Evolutionary conservation across 2,329 filamentous ascomycete genomes (phyloP).

Genomic region (Ophiostoma ulmi): DNA sequence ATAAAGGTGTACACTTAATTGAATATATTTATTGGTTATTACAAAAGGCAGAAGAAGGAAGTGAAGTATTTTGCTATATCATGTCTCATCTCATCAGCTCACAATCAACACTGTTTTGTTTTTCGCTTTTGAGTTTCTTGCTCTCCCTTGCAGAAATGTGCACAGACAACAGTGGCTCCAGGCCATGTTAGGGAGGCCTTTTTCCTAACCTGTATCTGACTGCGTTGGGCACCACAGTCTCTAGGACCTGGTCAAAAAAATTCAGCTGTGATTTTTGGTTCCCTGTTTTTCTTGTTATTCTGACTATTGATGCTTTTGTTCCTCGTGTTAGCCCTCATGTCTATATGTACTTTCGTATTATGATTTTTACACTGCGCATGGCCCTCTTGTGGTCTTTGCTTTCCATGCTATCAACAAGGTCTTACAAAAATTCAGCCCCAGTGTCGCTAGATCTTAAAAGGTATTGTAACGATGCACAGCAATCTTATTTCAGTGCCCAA

Average conservation of each 20-base stretch:
- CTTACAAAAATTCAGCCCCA: not conserved
- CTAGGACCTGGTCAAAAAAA: not conserved
- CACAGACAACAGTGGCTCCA: slow-evolving; percentile 1
- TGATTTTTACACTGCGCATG: not conserved
- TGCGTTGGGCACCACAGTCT: not conserved
- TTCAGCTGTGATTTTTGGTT: not conserved
- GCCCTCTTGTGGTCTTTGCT: not conserved
- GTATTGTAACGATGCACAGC: not conserved
- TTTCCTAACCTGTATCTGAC: not conserved
- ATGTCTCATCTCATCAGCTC: not conserved
- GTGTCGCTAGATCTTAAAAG: not conserved
- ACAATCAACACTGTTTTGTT: not conserved
- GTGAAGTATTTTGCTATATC: not conserved
- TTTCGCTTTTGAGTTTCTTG: not conserved
- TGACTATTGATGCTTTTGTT: not conserved
- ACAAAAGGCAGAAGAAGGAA: not conserved
- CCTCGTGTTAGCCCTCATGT: not conserved
- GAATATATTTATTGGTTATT: not conserved
- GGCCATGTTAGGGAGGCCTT: not conserved
- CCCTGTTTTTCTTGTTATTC: not conserved
- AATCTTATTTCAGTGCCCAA: not conserved
- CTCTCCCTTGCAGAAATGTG: not conserved
- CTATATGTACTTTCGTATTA: not conserved
- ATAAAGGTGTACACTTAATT: not conserved
- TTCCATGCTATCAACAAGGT: slow-evolving; percentile 3